Evolutionary conservation across 2,329 filamentous ascomycete genomes (phyloP), one percentile per base, ranked within the genome.

Genomic region (Trichophyton schoenleinii): DNA sequence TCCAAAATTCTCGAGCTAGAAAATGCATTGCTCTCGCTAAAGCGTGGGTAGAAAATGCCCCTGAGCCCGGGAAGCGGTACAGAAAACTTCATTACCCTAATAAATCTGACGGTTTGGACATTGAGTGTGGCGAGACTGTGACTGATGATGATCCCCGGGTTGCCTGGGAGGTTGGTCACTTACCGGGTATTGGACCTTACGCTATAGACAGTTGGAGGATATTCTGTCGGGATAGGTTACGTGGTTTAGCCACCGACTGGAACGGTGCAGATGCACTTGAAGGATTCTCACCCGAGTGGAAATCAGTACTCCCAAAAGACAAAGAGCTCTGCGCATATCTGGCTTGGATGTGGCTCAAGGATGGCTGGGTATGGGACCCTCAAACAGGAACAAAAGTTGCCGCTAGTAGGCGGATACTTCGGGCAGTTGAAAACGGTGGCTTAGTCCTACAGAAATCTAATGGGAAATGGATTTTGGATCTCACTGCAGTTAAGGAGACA

Each of bases 171-270:
- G 87, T 96, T 63, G 90, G 87, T 0, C 89, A 95, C 71, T 77
- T 96, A 62, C 91, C 89, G 0, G 85, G 89, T 60, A 71, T 81
- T 61, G 89, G 91, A 15, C 80, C 84, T 1, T 96, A 96, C 72
- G 88, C 89, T 0, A 78, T 92, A 57, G 91, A 96, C 72, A 91
- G 87, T 69, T 96, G 90, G 88, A 84, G 91, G 2, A 96, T 96
- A 65, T 96, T 96, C 73, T 96, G 90, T 71, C 83, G 91, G 1
- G 91, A 96, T 70, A 78, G 81, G 36, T 72, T 95, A 25, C 81
- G 91, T 6, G 86, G 84, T 0, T 72, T 85, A 18, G 83, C 86
- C 1, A 71, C 74, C 8, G 83, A 86, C 64, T 89, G 86, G 82
- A 85, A 84, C 67, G 87, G 87, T 1, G 77, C 67, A 70, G 81